Base-by-base conservation (phyloP, 495 filamentous ascomycete genomes). In the Xylaria acuta region DNA sequence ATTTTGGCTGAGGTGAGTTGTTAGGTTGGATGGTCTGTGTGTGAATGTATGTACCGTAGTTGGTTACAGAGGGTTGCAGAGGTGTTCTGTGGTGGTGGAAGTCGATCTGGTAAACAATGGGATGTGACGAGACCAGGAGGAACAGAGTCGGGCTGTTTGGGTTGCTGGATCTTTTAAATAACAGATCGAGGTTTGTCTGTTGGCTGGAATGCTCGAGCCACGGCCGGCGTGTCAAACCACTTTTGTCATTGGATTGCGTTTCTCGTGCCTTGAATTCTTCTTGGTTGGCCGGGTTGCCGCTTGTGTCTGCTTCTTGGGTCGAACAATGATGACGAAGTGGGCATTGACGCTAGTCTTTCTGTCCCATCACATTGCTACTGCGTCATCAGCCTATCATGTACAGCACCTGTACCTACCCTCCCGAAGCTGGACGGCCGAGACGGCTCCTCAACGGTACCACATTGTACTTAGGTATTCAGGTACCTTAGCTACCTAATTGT, bases 1-100 rank as follows among this genome's bases (percentile, higher is more conserved):
- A 88, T 88, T 66, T 67, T 82, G 77, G 16, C 43, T 58, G 53
- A 20, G 58, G 40, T 60, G n/a, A 27, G 2, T 16, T 45, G 41
- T 14, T 59, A 6, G 38, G 51, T 62, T n/a, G 54, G 16, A 22
- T 32, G 11, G 49, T 40, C n/a, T n/a, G n/a, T n/a, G n/a, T n/a
- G 49, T 32, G n/a, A 25, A n/a, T 16, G 12, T 56, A 7, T 53
- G n/a, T n/a, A n/a, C n/a, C 22, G 49, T 54, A 53, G 62, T 30
- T 6, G 16, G 67, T 45, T 22, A 36, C 11, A 36, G 38, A 51
- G 30, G 12, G 16, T 25, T n/a, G 64, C 32, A 30, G 49, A 25
- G 20, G 22, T 45, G 6, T 67, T 34, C 6, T 67, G 30, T 30
- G 22, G 16, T 45, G 25, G 7, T 38, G 36, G 11, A 51, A 40